Base-by-base conservation (phyloP, 2,329 filamentous ascomycete genomes). In the Diaporthe longicolla region DNA sequence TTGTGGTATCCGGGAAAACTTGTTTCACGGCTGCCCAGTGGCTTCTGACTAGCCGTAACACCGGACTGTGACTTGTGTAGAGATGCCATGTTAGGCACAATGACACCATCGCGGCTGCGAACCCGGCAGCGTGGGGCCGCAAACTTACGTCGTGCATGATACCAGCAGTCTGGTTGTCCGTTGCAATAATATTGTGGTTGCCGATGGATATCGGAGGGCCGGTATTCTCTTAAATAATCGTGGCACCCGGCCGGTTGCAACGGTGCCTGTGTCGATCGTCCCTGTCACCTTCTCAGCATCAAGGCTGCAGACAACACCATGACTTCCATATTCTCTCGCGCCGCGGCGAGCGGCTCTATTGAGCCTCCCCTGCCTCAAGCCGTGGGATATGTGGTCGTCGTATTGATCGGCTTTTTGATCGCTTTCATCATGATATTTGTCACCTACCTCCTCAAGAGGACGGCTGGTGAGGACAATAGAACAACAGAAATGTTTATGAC, bases 401-500 rank as follows among this genome's bases (percentile, higher is more conserved):
- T 75, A 6, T 57, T 63, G 4, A 58, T 75, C 15, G 73, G 73
- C 6, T 70, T 75, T 45, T 26, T 72, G 10, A 73, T 75, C 24
- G 70, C 73, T 1, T 73, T 75, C 7, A 61, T 74, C 29, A 74
- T 74, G 72, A 74, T 74, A 32, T 54, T 71, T 0, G 72, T 74
- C 3, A 74, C 72, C 3, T 65, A 71, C 15, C n/a, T 71, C n/a
- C 48, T 74, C 17, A 71, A 55, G 4, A 66, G 37, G 29, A 74
- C 66, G 3, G 72, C 29, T 17, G 72, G 68, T 15, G 72, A 73
- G 26, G 72, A 73, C 29, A 73, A 73, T 19, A 71, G 58, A 21
- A 73, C 72, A 6, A 73, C 72, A 7, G 72, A 73, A 26, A 73
- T 73, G 72, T 73, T 73, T 5, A 73, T 73, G 72, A 73, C 72